A percentile compares a stretch with the other conserved stretches of the same genome.
Evolutionary conservation across 1,284 basidiomycete species (phyloP).

Genomic region (Kwoniella shivajii): DNA sequence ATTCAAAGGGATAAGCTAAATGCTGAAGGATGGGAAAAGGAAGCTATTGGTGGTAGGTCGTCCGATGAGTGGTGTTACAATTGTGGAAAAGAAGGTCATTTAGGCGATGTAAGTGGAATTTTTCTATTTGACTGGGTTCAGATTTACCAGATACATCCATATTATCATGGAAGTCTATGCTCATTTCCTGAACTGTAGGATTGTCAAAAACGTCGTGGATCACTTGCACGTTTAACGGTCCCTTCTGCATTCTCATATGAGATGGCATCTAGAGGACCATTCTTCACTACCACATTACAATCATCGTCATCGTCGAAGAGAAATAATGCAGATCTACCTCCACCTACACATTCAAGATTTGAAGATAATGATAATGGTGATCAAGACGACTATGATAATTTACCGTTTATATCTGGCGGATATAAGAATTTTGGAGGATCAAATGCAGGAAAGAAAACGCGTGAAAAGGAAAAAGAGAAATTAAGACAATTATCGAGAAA

Average conservation of each 20-base stretch:
- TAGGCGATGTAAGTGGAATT: conserved; percentile 72
- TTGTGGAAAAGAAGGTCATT: conserved; percentile 74
- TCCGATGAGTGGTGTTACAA: conserved; percentile 72
- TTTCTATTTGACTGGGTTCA: too few species aligned
- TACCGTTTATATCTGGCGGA: conserved; percentile 22
- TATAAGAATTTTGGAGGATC: conserved; percentile 30
- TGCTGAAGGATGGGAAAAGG: conserved; percentile 40
- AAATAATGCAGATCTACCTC: conserved; percentile 6
- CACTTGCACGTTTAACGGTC: conserved; percentile 60
- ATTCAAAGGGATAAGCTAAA: conserved; percentile 54
- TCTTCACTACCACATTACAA: conserved; percentile 53
- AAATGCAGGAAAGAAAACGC: conserved; percentile 31
- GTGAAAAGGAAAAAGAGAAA: conserved; percentile 28
- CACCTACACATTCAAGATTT: conserved; percentile 30
- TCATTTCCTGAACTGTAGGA: conserved; percentile 59
- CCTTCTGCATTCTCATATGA: conserved; percentile 74
- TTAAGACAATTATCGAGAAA: conserved; percentile 12
- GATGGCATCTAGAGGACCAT: conserved; percentile 73
- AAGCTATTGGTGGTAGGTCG: conserved; percentile 37
- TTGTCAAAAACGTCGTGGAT: conserved; percentile 63
- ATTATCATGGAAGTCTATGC: background rate
- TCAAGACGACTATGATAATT: conserved; percentile 10
- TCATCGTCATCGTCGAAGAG: background rate
- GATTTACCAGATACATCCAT: too few species aligned
- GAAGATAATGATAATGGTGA: conserved; percentile 26